Evolutionary conservation across 306 rosid genomes (phyloP), one percentile per base, ranked within the genome.

Genomic region (Trifolium pratense): DNA sequence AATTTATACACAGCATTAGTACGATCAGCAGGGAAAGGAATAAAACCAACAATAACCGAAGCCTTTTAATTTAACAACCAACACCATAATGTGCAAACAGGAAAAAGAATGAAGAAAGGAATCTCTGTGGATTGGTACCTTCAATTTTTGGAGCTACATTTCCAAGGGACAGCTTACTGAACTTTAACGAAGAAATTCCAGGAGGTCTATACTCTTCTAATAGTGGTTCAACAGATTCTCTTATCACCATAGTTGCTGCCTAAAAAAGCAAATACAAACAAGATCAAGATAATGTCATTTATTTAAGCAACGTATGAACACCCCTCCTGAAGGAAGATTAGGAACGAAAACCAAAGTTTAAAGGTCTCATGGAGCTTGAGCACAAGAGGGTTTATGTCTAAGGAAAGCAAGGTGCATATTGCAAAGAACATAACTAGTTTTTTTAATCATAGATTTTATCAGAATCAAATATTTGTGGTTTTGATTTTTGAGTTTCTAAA

Each of bases 151-250:
- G 98, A 51, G 98, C 90, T 9, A 93, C 98, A 61, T 53, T 87
- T 71, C 98, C 97, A 45, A 93, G 98, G 46, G 92, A 91, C 74
- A 93, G 81, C 79, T 91, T 93, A 85, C 88, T 89, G 81, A 93
- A 93, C 85, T 93, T 93, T 74, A 93, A 78, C 7, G 98, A 88
- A 36, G 96, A 86, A 84, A 93, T 93, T 64, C 98, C 98, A 0
- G 96, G 9, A 66, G 98, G 96, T 65, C 92, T 87, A 79, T 93
- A 93, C 68, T 91, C 96, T 83, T 93, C 97, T 81, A 93, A 75
- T 26, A 93, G 86, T 1, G 98, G 98, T 61, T 93, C 98, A 79
- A 93, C 97, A 66, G 97, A 89, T 66, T 91, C 98, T 84, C 72
- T 91, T 68, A 93, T 89, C 57, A 91, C 90, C 78, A 87, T 9